These are phyloP conservation scores for Besnoitia besnoiti DNA, from an alignment of 169 alveolate species.

Conservation along the genomic window DNA sequence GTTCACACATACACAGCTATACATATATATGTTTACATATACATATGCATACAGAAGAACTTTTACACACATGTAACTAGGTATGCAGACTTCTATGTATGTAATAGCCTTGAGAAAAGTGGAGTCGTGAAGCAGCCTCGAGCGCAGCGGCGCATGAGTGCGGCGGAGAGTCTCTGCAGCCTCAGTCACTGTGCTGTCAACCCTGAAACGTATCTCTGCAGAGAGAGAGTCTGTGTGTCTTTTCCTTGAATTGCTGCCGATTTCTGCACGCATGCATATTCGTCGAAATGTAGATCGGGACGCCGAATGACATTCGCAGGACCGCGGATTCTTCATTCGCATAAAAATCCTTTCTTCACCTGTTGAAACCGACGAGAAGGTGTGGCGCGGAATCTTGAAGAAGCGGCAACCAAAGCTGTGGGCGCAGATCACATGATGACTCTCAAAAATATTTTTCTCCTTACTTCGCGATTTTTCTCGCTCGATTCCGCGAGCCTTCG, in stretches of 20 bases:
- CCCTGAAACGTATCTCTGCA: too few relatives aligned
- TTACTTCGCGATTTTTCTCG: background rate
- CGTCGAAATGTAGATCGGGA: too few relatives aligned
- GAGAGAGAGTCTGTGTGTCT: too few relatives aligned
- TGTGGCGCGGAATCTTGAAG: background rate
- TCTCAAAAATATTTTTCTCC: background rate
- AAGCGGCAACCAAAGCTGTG: background rate
- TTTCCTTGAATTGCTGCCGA: too few relatives aligned
- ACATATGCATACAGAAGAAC: background rate
- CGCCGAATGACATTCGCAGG: too few relatives aligned
- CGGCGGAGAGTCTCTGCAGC: too few relatives aligned
- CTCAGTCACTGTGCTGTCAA: too few relatives aligned
- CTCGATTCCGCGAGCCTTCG: background rate
- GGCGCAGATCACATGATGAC: background rate
- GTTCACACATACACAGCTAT: background rate
- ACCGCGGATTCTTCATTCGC: too few relatives aligned
- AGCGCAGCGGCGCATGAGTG: too few relatives aligned
- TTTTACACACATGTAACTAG: background rate
- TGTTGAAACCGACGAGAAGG: constrained; percentile 14
- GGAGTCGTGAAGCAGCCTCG: too few relatives aligned
- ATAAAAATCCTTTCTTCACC: too few relatives aligned
- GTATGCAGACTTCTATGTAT: background rate
- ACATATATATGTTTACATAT: background rate
- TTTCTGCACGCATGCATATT: too few relatives aligned
- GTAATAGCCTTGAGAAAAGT: background rate